Percentiles rank a stretch among this genome's conserved stretches.
Conservation (phyloP, 176 grass and related monocot genomes). For the Ensete glaucum region DNA sequence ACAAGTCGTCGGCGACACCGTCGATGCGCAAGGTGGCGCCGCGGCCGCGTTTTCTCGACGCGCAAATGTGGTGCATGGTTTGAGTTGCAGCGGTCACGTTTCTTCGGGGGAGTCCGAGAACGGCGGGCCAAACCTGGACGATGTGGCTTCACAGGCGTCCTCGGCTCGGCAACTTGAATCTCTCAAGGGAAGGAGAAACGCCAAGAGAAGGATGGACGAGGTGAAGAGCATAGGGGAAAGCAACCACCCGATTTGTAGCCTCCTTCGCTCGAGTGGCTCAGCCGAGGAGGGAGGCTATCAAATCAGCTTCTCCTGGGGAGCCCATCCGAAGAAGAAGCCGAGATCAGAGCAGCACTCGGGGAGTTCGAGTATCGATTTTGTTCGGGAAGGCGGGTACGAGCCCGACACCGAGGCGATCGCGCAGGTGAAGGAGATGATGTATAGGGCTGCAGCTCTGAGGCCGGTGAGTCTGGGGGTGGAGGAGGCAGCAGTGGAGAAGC, state of each 20-base stretch:
- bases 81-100: too few relatives aligned
- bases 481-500: background rate
- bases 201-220: constrained; percentile 2
- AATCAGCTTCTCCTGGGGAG: background rate
- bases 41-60: background rate
- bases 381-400: background rate
- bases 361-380: background rate
- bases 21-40: background rate
- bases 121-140: too few relatives aligned
- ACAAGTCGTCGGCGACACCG: too few relatives aligned
- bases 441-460: background rate
- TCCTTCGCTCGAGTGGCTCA: background rate
- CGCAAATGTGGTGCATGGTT: background rate
- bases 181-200: too few relatives aligned
- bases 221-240: background rate
- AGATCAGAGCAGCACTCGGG: background rate
- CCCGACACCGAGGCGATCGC: constrained; percentile 11
- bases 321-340: background rate
- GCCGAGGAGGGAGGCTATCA: background rate
- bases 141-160: too few relatives aligned
- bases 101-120: background rate
- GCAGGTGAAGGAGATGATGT: constrained; percentile 20
- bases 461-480: background rate
- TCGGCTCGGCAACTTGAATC: too few relatives aligned
- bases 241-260: background rate